Evolutionary conservation across 2,329 filamentous ascomycete species (phyloP), one percentile per base, ranked within the genome.

Genomic region (Penicillium sp.): DNA sequence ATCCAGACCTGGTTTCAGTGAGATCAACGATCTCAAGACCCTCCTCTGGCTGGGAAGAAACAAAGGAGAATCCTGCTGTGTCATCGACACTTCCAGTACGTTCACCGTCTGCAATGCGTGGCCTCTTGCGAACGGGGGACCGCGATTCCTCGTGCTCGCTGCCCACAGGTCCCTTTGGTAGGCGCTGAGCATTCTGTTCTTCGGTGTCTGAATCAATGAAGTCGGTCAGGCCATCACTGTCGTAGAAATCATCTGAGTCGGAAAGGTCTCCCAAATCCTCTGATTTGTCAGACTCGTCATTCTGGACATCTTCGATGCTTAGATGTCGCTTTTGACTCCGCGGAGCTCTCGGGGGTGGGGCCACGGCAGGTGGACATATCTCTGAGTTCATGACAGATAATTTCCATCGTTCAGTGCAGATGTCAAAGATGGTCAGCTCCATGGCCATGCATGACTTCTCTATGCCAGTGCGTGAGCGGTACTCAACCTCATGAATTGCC

Each of bases 351-450:
- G 62, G 55, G 10, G 51, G 51, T 31, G 51, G 41, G 42, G 51
- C 43, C 44, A 63, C 51, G 43, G 61, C 69, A 11, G 58, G 65
- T 7, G 67, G 71, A 42, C 63, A 70, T 41, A 53, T 62, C 11
- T 63, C 63, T 33, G 61, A 57, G 46, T 71, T 62, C 55, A 80
- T 69, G 2, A 78, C 64, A 9, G 64, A 63, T 30, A 76, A 66
- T 44, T 74, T 74, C 77, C 78, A 83, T 25, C 65, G 64, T 22
- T 65, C 61, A 24, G 63, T 61, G 56, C 76, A 66, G 44, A 81
- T 80, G 48, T 87, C 80, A 31, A 82, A 79, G 0, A 96, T 71
- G 3, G 79, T 90, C 4, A 76, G 73, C 53, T 92, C 84, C 48
- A 95, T 73, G 31, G 73, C 79, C 10, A 73, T 69, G 44, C 84